Percentiles rank a stretch among this genome's conserved stretches.
Evolutionary conservation across 306 rosid genomes (phyloP).

Genomic region (Hippophae rhamnoides): DNA sequence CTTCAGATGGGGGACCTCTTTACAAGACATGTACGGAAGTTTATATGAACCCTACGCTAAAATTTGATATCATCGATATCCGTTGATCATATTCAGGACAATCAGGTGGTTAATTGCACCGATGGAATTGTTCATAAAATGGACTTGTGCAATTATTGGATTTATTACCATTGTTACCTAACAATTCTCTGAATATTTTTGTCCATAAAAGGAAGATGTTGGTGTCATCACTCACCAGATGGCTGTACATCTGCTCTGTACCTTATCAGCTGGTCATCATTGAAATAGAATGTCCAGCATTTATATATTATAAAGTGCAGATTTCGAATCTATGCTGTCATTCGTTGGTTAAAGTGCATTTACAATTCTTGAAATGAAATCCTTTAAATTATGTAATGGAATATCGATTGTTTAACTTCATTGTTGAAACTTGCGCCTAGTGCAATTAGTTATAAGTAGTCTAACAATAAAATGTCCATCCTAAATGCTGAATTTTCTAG

Average conservation of each 20-base stretch:
- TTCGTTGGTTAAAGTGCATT: not conserved
- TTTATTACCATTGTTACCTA: conserved; percentile 15
- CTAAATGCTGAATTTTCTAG: no score
- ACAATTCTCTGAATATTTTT: conserved; percentile 9
- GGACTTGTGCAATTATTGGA: conserved; percentile 13
- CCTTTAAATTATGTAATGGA: no score
- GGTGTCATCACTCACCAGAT: conserved; percentile 7
- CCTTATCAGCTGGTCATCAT: conserved; percentile 9
- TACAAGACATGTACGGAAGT: conserved; percentile 83
- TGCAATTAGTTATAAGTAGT: no score
- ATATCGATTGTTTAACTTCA: not conserved
- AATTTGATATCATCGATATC: conserved; percentile 90
- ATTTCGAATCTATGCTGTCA: not conserved
- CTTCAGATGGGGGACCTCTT: conserved; percentile 90
- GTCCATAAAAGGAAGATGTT: conserved; percentile 22
- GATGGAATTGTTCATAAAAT: conserved; percentile 35
- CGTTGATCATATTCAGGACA: conserved; percentile 29
- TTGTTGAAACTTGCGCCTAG: no score
- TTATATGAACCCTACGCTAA: conserved; percentile 73
- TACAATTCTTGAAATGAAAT: no score
- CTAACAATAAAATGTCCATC: no score
- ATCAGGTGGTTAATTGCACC: not conserved
- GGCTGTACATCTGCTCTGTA: conserved; percentile 9
- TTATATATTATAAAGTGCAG: not conserved
- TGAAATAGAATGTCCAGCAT: conserved; percentile 10